Evolutionary conservation across 805 yeast species (phyloP).

Genomic region (Sungouiozyma ichnusensis): DNA sequence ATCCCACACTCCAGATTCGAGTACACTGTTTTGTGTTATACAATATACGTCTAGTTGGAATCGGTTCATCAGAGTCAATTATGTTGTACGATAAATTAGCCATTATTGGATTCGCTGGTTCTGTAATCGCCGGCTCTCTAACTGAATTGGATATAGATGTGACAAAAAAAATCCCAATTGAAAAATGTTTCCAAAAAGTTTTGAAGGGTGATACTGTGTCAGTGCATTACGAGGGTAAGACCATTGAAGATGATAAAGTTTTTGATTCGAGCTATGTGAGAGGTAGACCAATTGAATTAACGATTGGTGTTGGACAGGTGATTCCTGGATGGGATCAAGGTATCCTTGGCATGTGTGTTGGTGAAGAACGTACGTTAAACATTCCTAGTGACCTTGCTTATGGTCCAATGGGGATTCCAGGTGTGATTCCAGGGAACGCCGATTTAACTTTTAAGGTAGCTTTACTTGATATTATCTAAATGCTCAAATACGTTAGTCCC

Average conservation of each 20-base stretch:
- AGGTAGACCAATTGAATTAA: slow-evolving; percentile 57
- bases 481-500: no score
- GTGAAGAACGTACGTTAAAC: slow-evolving; percentile 68
- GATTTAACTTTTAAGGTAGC: slow-evolving; percentile 38
- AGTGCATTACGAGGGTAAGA: slow-evolving; percentile 71
- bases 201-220: slow-evolving; percentile 54
- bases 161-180: slow-evolving; percentile 37
- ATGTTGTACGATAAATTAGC: slow-evolving; percentile 6
- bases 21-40: no score
- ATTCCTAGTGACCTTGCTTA: slow-evolving; percentile 76
- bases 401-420: slow-evolving; percentile 68
- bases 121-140: slow-evolving; percentile 17
- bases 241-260: slow-evolving; percentile 49
- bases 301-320: slow-evolving; percentile 70
- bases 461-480: slow-evolving; percentile 10
- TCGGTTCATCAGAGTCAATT: no score
- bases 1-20: no score
- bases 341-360: slow-evolving; percentile 71
- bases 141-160: slow-evolving; percentile 32
- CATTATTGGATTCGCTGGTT: slow-evolving; percentile 2
- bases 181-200: slow-evolving; percentile 48
- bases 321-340: slow-evolving; percentile 92
- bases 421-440: slow-evolving; percentile 69
- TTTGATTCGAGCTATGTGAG: slow-evolving; percentile 68
- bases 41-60: no score